Conservation (phyloP, 225 moss, liverwort and hornwort species). For the Pleurozium schreberi region DNA sequence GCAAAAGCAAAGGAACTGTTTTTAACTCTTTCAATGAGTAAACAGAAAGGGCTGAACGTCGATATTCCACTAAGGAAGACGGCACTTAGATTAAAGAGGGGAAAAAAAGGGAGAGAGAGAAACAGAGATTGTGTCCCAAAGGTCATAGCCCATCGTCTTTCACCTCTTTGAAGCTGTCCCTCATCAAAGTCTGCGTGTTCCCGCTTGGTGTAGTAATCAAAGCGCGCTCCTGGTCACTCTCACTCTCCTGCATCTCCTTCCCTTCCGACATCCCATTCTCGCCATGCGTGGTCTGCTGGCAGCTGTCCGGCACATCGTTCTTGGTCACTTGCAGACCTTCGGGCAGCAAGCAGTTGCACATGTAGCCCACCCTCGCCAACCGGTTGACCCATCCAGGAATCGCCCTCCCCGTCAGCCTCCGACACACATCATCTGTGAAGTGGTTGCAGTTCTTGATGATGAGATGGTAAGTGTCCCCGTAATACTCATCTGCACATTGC, state of each 20-base stretch:
- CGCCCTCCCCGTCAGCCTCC: conserved; percentile 39
- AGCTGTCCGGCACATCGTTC: conserved; percentile 19
- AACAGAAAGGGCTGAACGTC: background rate
- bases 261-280: conserved; percentile 28
- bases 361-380: conserved; percentile 67
- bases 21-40: background rate
- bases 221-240: conserved; percentile 62
- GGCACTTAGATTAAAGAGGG: background rate
- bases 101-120: background rate
- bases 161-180: conserved; percentile 64
- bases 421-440: conserved; percentile 73
- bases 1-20: background rate
- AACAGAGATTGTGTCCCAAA: background rate
- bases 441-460: conserved; percentile 95
- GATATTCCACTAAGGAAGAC: background rate
- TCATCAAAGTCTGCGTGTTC: conserved; percentile 45
- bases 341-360: conserved; percentile 89
- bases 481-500: conserved; percentile 67
- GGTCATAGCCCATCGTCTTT: conserved; percentile 33
- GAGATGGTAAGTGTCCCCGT: conserved; percentile 77
- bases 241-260: conserved; percentile 60
- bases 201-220: conserved; percentile 56
- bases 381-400: conserved; percentile 90
- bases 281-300: conserved; percentile 7
- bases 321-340: conserved; percentile 74